Base-by-base conservation (phyloP, 2,329 filamentous ascomycete genomes). In the Colletotrichum sp. region DNA sequence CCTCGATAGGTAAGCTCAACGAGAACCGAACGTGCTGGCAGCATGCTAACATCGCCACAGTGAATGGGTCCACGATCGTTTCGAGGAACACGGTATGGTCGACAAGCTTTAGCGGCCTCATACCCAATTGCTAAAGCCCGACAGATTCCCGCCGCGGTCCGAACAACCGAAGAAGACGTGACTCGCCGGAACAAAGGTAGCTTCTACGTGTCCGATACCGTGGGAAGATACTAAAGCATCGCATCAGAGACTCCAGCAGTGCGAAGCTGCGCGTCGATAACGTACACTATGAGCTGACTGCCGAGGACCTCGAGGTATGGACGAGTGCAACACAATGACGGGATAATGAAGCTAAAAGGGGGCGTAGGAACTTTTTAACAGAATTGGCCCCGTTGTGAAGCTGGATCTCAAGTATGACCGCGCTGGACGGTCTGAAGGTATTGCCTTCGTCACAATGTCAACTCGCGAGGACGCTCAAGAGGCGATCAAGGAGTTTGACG, bases 31-130 rank as follows among this genome's bases (percentile, higher is more conserved):
- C 58, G 21, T 66, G 26, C 64, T 70, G 43, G 69, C 80, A 84
- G 76, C 84, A 80, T 70, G 60, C 32, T 71, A 58, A 70, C 28
- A 3, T 15, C 70, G 76, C 9, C 65, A 56, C 78, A 95, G 95
- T 82, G 96, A 98, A 88, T 98, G 96, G 96, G 95, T 98, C 80
- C 96, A 98, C 84, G 95, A 98, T 87, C 94, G 93, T 83, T 98
- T 92, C 83, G 94, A 97, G 84, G 94, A 95, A 81, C 91, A 93
- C 83, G 89, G 93, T 90, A 87, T 81, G 82, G 26, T 28, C 24
- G 10, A 43, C 21, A 16, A 38, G 28, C 26, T 52, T 28, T 26
- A 34, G 28, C 34, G 10, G 15, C 38, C n/a, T 58, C 21, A 48
- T n/a, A 24, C 43, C n/a, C 43, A 18, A 72, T 21, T 55, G 18